Conservation (phyloP, 495 filamentous ascomycete species). For the Pyronema omphalodes region DNA sequence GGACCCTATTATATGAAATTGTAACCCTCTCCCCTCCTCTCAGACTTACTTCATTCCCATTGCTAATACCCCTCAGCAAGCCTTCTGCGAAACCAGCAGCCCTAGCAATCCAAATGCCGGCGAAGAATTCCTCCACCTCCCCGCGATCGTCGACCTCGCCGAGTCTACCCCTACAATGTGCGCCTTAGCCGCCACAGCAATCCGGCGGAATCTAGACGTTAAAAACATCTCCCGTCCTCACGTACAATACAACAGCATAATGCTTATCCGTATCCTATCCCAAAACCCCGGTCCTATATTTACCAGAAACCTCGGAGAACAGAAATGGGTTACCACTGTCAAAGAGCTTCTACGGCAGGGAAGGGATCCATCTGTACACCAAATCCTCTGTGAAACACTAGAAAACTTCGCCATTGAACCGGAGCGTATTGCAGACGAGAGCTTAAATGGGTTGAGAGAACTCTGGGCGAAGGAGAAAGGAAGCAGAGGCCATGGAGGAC, state of each 20-base stretch:
- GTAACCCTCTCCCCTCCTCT: background rate
- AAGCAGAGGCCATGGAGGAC: background rate
- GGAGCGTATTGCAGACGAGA: conserved; percentile 52
- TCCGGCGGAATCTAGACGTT: conserved; percentile 57
- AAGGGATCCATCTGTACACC: conserved; percentile 55
- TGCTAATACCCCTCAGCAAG: conserved; percentile 22
- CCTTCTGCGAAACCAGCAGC: conserved; percentile 64
- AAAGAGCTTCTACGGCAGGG: conserved; percentile 59
- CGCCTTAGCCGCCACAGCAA: conserved; percentile 50
- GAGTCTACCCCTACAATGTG: conserved; percentile 80
- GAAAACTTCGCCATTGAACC: conserved; percentile 44
- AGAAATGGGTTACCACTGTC: conserved; percentile 54
- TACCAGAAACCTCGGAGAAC: conserved; percentile 58
- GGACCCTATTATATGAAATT: background rate
- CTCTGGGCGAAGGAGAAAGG: conserved; percentile 88
- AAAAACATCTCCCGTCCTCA: background rate
- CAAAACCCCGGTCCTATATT: conserved; percentile 87
- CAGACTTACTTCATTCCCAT: background rate
- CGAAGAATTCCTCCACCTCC: conserved; percentile 84
- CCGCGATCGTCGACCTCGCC: conserved; percentile 81
- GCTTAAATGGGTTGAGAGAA: conserved; percentile 42
- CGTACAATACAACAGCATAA: conserved; percentile 51
- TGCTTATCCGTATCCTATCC: conserved; percentile 78
- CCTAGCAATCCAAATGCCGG: conserved; percentile 37
- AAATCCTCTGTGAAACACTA: conserved; percentile 73